Base-by-base conservation (phyloP, 306 rosid species). In the Corylus avellana region DNA sequence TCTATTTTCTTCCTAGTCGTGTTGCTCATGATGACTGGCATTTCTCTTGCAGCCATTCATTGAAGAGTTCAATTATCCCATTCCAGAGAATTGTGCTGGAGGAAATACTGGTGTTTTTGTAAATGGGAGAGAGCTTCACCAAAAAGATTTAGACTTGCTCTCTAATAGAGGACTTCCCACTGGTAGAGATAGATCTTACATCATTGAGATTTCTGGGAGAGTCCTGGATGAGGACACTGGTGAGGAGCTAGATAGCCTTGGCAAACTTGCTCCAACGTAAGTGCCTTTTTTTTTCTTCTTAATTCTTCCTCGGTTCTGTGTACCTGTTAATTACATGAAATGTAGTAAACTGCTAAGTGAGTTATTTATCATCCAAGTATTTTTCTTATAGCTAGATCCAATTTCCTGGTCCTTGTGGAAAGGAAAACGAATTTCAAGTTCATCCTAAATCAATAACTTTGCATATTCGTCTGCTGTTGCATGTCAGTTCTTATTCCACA, bases 241-340 rank as follows among this genome's bases (percentile, higher is more conserved):
- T 5, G 97, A 91, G 82, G 99, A 93, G 85, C 86, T 91, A 37
- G 98, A 93, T 29, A 75, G 96, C 88, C 99, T 96, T 7, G 99
- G 99, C 46, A 96, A 88, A 87, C 97, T 96, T 42, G 99, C 99
- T 22, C 99, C 99, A 29, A 91, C 99, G 99, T 96, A 89, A 93
- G 99, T 62, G 10, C 39, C 35, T 20, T 74, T 47, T 55, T 72
- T 64, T 0, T 64, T 16, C 18, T 1, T 67, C 9, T 10, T 67
- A 75, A 75, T 25, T 69, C 44, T 69, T 79, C 53, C 80, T 71
- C 73, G 55, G 22, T 71, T 10, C 57, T 42, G 5, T 75, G 35
- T 57, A 75, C 70, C 62, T 73, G 5, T 62, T 55, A 71, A 14
- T 63, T 80, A 44, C 77, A 71, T 59, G 69, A 78, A 59, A 69